These are phyloP conservation scores for Rugonectria rugulosa DNA, from an alignment of 2,329 filamentous ascomycete species.

Conservation along the genomic window DNA sequence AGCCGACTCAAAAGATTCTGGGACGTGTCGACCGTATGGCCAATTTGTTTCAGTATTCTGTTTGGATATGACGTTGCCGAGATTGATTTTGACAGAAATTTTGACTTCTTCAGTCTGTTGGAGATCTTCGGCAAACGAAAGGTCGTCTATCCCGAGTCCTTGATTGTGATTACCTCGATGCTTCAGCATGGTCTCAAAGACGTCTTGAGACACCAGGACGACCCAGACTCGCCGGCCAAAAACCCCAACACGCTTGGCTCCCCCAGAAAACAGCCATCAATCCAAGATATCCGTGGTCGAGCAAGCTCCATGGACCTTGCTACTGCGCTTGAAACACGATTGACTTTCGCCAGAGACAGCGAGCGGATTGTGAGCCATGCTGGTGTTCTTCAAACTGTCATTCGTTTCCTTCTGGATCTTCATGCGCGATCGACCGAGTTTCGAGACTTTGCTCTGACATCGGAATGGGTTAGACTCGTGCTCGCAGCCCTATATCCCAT, in stretches of 20 bases:
- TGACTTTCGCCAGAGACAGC: conserved; percentile 46
- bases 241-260: conserved; percentile 13
- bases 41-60: conserved; percentile 84
- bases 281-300: conserved; percentile 45
- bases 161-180: conserved; percentile 85
- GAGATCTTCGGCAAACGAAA: conserved; percentile 75
- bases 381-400: conserved; percentile 75
- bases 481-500: conserved; percentile 85
- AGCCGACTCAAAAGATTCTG: conserved; percentile 86
- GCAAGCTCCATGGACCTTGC: conserved; percentile 73
- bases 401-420: conserved; percentile 80
- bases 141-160: conserved; percentile 77
- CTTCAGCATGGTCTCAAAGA: conserved; percentile 83
- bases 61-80: conserved; percentile 84
- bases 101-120: conserved; percentile 77
- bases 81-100: conserved; percentile 74
- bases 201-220: conserved; percentile 67
- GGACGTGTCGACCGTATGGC: conserved; percentile 85
- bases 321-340: conserved; percentile 62
- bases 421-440: conserved; percentile 81
- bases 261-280: conserved; percentile 21
- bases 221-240: conserved; percentile 62
- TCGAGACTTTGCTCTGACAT: conserved; percentile 80
- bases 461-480: conserved; percentile 82
- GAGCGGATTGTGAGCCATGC: conserved; percentile 61